These are phyloP conservation scores for Rhytidhysteron rufulum DNA, from an alignment of 2,329 filamentous ascomycete genomes.

Conservation along the genomic window DNA sequence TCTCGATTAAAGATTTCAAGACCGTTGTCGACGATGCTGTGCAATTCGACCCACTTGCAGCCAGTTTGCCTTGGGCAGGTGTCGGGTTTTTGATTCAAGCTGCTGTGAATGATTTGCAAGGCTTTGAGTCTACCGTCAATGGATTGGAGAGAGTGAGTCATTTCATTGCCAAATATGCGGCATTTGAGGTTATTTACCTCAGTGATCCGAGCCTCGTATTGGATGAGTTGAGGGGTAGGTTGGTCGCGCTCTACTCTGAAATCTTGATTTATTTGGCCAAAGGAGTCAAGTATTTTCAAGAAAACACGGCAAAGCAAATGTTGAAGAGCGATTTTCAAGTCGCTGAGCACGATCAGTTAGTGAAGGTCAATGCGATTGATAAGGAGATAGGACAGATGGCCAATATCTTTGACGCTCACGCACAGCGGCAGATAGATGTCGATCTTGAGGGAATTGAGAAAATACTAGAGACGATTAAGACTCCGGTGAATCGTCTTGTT, in stretches of 20 bases:
- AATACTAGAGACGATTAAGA: too few species aligned
- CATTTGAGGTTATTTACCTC: conserved; percentile 1
- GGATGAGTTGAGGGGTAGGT: not conserved
- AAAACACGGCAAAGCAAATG: not conserved
- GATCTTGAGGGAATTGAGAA: too few species aligned
- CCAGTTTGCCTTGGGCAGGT: too few species aligned
- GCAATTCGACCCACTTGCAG: too few species aligned
- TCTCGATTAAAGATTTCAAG: too few species aligned
- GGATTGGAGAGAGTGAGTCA: not conserved
- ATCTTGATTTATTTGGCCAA: conserved; percentile 3
- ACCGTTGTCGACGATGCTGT: too few species aligned
- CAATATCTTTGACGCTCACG: not conserved
- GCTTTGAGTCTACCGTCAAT: not conserved
- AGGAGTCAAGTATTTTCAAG: conserved; percentile 1
- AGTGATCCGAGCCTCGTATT: not conserved
- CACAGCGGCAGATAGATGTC: not conserved
- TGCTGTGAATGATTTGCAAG: conserved; percentile 1
- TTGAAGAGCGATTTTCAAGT: conserved; percentile 5
- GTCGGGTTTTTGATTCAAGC: too few species aligned
- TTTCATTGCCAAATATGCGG: conserved; percentile 1
- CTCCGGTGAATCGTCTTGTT: too few species aligned
- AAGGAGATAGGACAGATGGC: too few species aligned
- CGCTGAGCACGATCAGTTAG: conserved; percentile 3
- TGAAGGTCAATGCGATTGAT: conserved; percentile 9
- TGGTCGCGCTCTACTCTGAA: conserved; percentile 1